A percentile compares a stretch with the other conserved stretches of the same genome.
Conservation (phyloP, 805 yeast species). For the Yamadazyma sp. region DNA sequence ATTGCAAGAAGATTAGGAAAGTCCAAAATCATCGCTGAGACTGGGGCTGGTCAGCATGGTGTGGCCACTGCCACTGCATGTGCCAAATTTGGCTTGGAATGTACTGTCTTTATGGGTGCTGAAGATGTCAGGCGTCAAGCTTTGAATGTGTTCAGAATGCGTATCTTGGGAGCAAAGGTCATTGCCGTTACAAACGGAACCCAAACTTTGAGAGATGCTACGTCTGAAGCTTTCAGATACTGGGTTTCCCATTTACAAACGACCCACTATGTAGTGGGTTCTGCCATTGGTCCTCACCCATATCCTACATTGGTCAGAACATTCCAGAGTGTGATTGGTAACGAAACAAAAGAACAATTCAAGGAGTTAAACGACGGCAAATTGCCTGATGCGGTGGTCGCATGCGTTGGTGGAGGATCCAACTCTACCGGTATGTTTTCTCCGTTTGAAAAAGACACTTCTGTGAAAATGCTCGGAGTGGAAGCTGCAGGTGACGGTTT, state of each 20-base stretch:
- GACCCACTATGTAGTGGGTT: slow-evolving; percentile 95
- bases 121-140: slow-evolving; percentile 99
- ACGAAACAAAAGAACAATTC: slow-evolving; percentile 91
- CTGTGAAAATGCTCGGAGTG: slow-evolving; percentile 84
- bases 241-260: slow-evolving; percentile 89
- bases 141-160: slow-evolving; percentile 94
- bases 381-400: slow-evolving; percentile 91
- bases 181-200: slow-evolving; percentile 94
- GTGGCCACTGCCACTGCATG: slow-evolving; percentile 92
- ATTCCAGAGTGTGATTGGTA: slow-evolving; percentile 95
- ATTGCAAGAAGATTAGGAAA: slow-evolving; percentile 80
- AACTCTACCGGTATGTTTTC: slow-evolving; percentile 95
- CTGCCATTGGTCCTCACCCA: slow-evolving; percentile 99
- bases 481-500: slow-evolving; percentile 99
- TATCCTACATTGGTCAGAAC: slow-evolving; percentile 97
- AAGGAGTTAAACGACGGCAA: slow-evolving; percentile 73
- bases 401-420: slow-evolving; percentile 99
- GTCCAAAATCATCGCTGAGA: slow-evolving; percentile 77
- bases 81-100: slow-evolving; percentile 88
- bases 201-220: slow-evolving; percentile 93
- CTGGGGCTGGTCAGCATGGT: slow-evolving; percentile 95
- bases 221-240: slow-evolving; percentile 91
- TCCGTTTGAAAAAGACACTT: slow-evolving; percentile 80
- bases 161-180: slow-evolving; percentile 93
- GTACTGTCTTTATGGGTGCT: slow-evolving; percentile 98